Percentiles rank a stretch among this genome's conserved stretches.
These are phyloP conservation scores for Lactarius psammicola DNA, from an alignment of 768 basidiomycete genomes.

Conservation along the genomic window DNA sequence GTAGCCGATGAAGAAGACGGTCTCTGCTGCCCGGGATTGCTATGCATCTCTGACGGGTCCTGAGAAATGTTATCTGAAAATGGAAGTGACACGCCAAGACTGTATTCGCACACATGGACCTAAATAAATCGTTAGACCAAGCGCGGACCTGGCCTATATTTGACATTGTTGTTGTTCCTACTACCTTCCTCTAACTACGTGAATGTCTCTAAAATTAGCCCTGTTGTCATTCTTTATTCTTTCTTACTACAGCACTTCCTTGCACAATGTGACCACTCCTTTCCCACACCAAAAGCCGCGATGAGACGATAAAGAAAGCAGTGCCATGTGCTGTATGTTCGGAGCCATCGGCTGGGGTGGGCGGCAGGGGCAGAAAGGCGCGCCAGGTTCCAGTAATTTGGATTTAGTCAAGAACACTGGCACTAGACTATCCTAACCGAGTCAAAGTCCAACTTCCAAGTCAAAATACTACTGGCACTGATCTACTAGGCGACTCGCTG, in stretches of 20 bases:
- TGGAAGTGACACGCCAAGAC: background rate
- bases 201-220: background rate
- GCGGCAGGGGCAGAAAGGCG: background rate
- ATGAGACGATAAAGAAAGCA: too few relatives aligned
- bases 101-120: background rate
- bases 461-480: background rate
- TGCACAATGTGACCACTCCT: background rate
- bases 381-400: background rate
- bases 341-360: background rate
- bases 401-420: background rate
- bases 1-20: background rate
- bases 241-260: background rate
- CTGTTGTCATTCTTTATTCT: slow-evolving; percentile 2
- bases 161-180: background rate
- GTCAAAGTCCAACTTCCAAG: background rate
- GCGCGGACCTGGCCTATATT: background rate
- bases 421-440: background rate
- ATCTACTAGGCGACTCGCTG: background rate
- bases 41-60: background rate
- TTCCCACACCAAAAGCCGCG: background rate
- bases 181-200: background rate
- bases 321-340: background rate
- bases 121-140: background rate
- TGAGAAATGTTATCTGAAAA: background rate
- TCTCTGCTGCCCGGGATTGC: background rate